Percentiles rank a stretch among this genome's conserved stretches.
Evolutionary conservation across 2,329 filamentous ascomycete species (phyloP).

Genomic region (Cladosporium colombiae): DNA sequence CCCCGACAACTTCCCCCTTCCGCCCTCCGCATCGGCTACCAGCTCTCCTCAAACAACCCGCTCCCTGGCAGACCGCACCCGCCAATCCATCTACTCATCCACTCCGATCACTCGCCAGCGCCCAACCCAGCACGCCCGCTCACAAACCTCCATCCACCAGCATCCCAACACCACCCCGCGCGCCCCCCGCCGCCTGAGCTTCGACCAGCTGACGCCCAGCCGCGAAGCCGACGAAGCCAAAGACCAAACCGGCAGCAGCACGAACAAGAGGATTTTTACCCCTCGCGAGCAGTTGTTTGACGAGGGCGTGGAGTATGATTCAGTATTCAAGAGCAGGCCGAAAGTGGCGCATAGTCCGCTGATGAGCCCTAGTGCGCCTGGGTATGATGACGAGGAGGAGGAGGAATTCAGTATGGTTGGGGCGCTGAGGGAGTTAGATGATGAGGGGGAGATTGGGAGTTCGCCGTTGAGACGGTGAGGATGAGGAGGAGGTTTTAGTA

Average conservation of each 20-base stretch:
- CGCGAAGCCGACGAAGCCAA: slow-evolving; percentile 4
- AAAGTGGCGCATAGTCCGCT: slow-evolving; percentile 74
- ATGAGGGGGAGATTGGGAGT: slow-evolving; percentile 4
- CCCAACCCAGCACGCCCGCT: slow-evolving; percentile 37
- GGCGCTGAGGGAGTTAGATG: slow-evolving; percentile 8
- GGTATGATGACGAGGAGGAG: background rate
- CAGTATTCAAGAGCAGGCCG: slow-evolving; percentile 82
- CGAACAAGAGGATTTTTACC: slow-evolving; percentile 43
- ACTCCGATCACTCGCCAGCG: slow-evolving; percentile 23
- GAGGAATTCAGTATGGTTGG: slow-evolving; percentile 14
- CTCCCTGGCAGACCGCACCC: slow-evolving; percentile 76
- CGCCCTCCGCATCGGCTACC: background rate
- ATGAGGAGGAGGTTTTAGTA: background rate
- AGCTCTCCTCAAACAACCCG: slow-evolving; percentile 30
- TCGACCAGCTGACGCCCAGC: slow-evolving; percentile 2
- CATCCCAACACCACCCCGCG: background rate
- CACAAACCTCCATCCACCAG: slow-evolving; percentile 43
- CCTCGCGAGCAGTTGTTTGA: slow-evolving; percentile 70
- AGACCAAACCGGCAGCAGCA: background rate
- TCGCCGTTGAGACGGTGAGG: slow-evolving; percentile 16
- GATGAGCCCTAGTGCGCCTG: slow-evolving; percentile 23
- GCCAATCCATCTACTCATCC: slow-evolving; percentile 70
- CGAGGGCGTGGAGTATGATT: slow-evolving; percentile 72
- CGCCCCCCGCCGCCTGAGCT: background rate
- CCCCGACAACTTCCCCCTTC: slow-evolving; percentile 18